Evolutionary conservation across 768 basidiomycete species (phyloP), one percentile per base, ranked within the genome.

Genomic region (Coprinopsis sp.): DNA sequence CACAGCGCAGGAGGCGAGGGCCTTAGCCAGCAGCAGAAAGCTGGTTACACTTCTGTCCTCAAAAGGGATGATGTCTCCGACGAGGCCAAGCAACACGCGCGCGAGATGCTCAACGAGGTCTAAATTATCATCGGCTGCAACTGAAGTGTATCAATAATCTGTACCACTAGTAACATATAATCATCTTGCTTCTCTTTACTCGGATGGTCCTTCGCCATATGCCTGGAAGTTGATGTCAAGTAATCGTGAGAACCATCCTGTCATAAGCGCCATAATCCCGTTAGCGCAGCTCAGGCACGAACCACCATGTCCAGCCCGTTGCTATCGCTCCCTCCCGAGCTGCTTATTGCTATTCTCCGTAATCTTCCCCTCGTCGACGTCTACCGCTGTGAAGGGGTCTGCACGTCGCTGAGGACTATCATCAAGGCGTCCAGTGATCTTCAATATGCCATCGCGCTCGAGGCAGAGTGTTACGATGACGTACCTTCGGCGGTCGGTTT

Each of bases 11-110:
- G n/a, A n/a, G n/a, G n/a, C n/a, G n/a, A n/a, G n/a, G n/a, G n/a
- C n/a, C n/a, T n/a, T n/a, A n/a, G n/a, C n/a, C n/a, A n/a, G n/a
- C n/a, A n/a, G n/a, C 10, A 10, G 34, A 19, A 8, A 37, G 34
- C 34, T 37, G 34, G 34, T 11, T 37, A 37, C 34, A 37, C 11
- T 7, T 10, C 34, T 37, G 18, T 18, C 19, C 19, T 37, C 11
- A 37, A 37, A 18, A 37, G 34, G 11, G 34, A 37, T 8, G 67
- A 75, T 42, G 76, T 81, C 33, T 79, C 78, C 3, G 65, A 69
- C 1, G 73, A 74, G 49, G 81, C 80, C 0, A 80, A 79, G 56
- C 61, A 66, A 19, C 34, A 37, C 18, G 34, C 34, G 11, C 34
- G 34, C 7, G 34, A 37, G 34, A 18, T 37, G 8, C 34, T 37